phyloP scores from a whole-genome alignment of 2,329 filamentous ascomycete species.

The Penicillium sclerotigenum region DNA sequence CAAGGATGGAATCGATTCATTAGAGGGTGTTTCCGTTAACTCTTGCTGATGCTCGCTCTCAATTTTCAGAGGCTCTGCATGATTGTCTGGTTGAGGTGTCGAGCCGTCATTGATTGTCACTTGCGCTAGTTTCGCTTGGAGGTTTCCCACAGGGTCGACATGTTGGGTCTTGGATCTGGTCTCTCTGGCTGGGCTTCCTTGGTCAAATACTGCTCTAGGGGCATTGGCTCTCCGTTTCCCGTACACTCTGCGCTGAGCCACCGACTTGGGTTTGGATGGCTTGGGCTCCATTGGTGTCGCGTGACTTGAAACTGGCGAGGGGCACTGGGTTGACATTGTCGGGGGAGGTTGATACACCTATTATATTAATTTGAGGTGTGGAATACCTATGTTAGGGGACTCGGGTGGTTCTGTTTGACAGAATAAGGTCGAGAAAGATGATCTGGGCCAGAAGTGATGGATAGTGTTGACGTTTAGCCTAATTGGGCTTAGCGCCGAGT shows the following conservation, averaged over 20 bases:
- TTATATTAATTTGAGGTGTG: not conserved
- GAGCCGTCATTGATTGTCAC: conserved; percentile 25
- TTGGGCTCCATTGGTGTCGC: conserved; percentile 20
- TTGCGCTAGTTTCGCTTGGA: conserved; percentile 28
- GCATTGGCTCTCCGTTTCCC: conserved; percentile 36
- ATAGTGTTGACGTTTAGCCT: conserved; percentile 30
- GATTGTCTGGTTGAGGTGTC: not conserved
- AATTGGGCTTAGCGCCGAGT: conserved; percentile 25
- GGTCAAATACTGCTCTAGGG: conserved; percentile 36
- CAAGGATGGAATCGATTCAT: not conserved
- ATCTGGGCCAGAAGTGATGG: not conserved
- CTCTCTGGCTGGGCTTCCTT: conserved; percentile 26
- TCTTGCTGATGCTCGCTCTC: not conserved
- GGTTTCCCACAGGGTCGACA: conserved; percentile 20
- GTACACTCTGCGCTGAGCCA: conserved; percentile 34
- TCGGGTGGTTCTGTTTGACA: not conserved
- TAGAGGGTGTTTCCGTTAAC: not conserved
- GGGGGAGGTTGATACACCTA: not conserved
- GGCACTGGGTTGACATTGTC: conserved; percentile 16
- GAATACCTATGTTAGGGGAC: not conserved
- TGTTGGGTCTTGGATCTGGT: not conserved
- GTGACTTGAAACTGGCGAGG: conserved; percentile 14
- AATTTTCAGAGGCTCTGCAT: not conserved
- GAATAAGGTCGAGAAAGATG: not conserved
- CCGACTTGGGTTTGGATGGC: conserved; percentile 23